phyloP scores from a whole-genome alignment of 768 basidiomycete genomes.

The Rubroboletus satanas region DNA sequence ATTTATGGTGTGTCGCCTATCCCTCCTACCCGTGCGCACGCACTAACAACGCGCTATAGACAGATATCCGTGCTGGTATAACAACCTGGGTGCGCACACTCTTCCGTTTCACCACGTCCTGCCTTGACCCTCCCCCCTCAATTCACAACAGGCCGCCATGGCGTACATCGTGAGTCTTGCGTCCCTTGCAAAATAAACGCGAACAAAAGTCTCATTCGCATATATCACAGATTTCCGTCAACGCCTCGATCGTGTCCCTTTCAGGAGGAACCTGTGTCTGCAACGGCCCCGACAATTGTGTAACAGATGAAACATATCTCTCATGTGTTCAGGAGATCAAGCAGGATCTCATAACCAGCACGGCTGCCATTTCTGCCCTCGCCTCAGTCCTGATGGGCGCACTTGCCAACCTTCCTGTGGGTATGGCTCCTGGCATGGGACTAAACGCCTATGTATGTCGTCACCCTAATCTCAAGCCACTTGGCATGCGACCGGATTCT shows the following conservation, averaged over 20 bases:
- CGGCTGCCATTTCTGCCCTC: constrained; percentile 72
- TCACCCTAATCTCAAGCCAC: neutral
- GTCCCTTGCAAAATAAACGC: neutral
- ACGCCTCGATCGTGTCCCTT: constrained; percentile 72
- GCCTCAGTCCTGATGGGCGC: constrained; percentile 80
- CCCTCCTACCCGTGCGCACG: neutral
- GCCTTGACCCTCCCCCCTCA: neutral
- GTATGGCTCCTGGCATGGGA: constrained; percentile 82
- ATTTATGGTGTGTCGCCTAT: constrained; percentile 44
- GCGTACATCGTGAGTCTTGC: constrained; percentile 65
- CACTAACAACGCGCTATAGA: constrained; percentile 38
- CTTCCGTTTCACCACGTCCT: neutral
- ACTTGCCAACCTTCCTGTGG: constrained; percentile 85
- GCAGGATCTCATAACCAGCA: constrained; percentile 78
- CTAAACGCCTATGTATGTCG: constrained; percentile 71
- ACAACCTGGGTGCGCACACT: constrained; percentile 70
- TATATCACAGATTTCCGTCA: constrained; percentile 67
- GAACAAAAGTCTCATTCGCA: neutral
- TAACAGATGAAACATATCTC: constrained; percentile 48
- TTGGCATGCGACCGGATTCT: neutral
- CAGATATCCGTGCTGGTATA: constrained; percentile 72
- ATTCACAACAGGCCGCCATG: constrained; percentile 59
- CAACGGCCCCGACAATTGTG: constrained; percentile 52
- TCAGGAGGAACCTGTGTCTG: constrained; percentile 83
- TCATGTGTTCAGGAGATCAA: constrained; percentile 58